Evolutionary conservation across 306 rosid genomes (phyloP).

Genomic region (Quercus ilex): DNA sequence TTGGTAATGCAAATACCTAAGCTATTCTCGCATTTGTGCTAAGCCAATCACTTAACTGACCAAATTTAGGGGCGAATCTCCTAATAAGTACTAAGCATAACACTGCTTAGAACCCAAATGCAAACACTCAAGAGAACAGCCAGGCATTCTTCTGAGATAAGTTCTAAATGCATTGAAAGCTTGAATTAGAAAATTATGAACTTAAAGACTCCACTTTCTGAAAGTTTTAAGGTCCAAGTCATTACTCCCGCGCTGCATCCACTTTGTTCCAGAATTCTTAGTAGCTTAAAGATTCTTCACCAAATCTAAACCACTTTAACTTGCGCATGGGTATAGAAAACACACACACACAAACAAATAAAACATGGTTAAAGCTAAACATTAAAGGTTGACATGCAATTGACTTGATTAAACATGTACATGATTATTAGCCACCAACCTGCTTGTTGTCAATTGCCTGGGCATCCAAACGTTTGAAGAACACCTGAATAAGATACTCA

Average conservation of each 20-base stretch:
- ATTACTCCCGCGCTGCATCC: not conserved
- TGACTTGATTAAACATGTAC: not conserved
- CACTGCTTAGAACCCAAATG: not conserved
- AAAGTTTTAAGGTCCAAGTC: not conserved
- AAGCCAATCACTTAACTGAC: too few species aligned
- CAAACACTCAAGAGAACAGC: not conserved
- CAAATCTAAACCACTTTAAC: not conserved
- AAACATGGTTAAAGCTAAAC: not conserved
- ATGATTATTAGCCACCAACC: slow-evolving; percentile 41
- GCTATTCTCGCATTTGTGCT: too few species aligned
- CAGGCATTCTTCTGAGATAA: not conserved
- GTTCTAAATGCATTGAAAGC: not conserved
- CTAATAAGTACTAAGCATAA: not conserved
- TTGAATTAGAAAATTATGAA: not conserved
- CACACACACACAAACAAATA: not conserved
- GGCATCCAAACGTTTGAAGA: slow-evolving; percentile 76
- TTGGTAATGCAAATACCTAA: too few species aligned
- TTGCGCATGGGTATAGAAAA: not conserved
- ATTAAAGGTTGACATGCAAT: not conserved
- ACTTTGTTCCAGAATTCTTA: not conserved
- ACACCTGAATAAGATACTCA: slow-evolving; percentile 78
- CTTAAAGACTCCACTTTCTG: not conserved
- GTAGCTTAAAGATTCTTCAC: not conserved
- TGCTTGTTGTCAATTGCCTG: slow-evolving; percentile 72
- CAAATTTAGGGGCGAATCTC: too few species aligned